Evolutionary conservation across 2,329 filamentous ascomycete species (phyloP).

Genomic region (Exophiala sp.): DNA sequence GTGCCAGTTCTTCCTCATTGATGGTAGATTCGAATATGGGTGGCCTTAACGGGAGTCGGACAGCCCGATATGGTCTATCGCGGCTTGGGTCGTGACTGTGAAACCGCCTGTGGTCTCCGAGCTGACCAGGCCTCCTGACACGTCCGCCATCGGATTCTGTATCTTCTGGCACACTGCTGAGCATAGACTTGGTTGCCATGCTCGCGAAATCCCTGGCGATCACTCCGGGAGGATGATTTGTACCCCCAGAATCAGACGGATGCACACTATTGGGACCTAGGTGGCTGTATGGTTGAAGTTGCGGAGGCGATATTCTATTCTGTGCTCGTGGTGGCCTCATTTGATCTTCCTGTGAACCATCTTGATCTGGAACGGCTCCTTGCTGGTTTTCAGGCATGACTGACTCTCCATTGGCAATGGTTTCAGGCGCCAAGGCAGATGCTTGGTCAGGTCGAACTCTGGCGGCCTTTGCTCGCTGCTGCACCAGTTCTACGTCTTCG

Average conservation of each 20-base stretch:
- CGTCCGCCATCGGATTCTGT: constrained; percentile 7
- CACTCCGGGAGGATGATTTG: constrained; percentile 15
- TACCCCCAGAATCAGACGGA: constrained; percentile 8
- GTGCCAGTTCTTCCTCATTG: constrained; percentile 24
- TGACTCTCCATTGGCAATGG: background rate
- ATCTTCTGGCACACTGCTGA: constrained; percentile 18
- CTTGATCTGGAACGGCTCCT: background rate
- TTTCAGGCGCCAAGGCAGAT: background rate
- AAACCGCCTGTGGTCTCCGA: background rate
- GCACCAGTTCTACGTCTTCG: background rate
- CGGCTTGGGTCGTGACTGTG: constrained; percentile 9
- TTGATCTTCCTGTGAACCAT: background rate
- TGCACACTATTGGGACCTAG: constrained; percentile 5
- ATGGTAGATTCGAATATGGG: constrained; percentile 16
- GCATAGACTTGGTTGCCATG: constrained; percentile 11
- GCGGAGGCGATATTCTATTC: background rate
- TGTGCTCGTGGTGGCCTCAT: background rate
- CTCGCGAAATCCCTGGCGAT: constrained; percentile 25
- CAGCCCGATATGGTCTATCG: constrained; percentile 2
- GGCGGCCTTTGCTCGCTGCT: background rate
- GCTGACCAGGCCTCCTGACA: background rate
- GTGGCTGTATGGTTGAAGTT: constrained; percentile 8
- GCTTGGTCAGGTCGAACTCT: background rate
- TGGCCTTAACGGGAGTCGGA: background rate
- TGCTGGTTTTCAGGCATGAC: background rate